Percentiles rank a stretch among this genome's conserved stretches.
phyloP scores from a whole-genome alignment of 1,284 basidiomycete species.

The Tranzscheliella williamsii region DNA sequence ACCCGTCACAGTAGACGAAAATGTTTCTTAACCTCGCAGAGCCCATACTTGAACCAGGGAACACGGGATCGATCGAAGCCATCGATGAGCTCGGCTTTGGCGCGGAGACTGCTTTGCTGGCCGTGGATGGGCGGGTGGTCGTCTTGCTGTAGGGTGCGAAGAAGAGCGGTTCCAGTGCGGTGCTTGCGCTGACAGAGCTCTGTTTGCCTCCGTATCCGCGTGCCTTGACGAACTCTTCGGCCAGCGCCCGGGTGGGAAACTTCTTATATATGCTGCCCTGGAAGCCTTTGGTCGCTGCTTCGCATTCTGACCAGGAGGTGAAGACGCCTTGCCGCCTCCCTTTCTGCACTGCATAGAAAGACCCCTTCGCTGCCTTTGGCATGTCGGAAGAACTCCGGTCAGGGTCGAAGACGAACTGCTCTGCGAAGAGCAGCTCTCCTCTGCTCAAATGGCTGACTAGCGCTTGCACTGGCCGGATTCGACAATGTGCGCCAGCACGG shows the following conservation, averaged over 20 bases:
- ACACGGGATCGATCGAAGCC: background rate
- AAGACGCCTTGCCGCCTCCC: constrained; percentile 53
- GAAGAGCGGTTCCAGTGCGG: background rate
- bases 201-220: constrained; percentile 5
- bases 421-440: too few relatives aligned
- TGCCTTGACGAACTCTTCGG: constrained; percentile 54
- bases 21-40: too few relatives aligned
- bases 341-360: constrained; percentile 45
- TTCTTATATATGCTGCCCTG: constrained; percentile 69
- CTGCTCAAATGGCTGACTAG: too few relatives aligned
- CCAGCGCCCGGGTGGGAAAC: constrained; percentile 67
- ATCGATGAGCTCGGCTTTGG: background rate
- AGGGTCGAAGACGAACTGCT: too few relatives aligned
- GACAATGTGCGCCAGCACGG: too few relatives aligned
- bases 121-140: background rate
- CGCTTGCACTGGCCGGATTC: too few relatives aligned
- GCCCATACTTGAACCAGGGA: background rate
- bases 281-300: constrained; percentile 69
- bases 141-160: background rate
- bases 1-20: constrained; percentile 76
- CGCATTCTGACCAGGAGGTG: constrained; percentile 65
- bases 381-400: too few relatives aligned
- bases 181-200: too few relatives aligned
- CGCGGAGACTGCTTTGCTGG: too few relatives aligned
- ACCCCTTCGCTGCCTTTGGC: constrained; percentile 12